These are phyloP conservation scores for Globisporangium splendens DNA, from an alignment of 352 stramenopile species.

Conservation along the genomic window DNA sequence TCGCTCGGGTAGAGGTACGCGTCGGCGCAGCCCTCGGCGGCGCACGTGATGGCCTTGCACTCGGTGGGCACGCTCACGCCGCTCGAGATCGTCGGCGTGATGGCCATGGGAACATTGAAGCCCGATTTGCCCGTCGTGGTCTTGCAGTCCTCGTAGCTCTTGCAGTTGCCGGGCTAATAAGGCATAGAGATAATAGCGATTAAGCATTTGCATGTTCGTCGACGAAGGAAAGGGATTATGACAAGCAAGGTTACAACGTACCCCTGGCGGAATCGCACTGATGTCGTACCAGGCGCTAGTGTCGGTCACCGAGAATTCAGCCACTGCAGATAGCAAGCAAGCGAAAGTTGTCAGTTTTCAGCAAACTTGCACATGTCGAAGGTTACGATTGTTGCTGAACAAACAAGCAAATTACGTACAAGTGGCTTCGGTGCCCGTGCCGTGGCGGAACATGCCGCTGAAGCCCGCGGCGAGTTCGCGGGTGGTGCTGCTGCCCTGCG, in stretches of 20 bases:
- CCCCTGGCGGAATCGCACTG: slow-evolving; percentile 49
- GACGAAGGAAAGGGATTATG: slow-evolving; percentile 25
- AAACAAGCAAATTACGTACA: slow-evolving; percentile 16
- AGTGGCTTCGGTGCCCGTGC: slow-evolving; percentile 27
- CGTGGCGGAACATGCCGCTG: slow-evolving; percentile 53
- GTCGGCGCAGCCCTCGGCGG: slow-evolving; percentile 33
- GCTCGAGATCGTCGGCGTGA: slow-evolving; percentile 25
- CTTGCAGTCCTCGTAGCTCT: slow-evolving; percentile 37
- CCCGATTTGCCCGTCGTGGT: slow-evolving; percentile 39
- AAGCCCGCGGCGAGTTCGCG: slow-evolving; percentile 15
- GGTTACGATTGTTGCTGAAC: slow-evolving; percentile 37
- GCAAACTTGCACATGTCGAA: slow-evolving; percentile 26
- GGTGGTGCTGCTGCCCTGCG: slow-evolving; percentile 22
- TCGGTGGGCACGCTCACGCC: slow-evolving; percentile 7
- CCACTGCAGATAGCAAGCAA: slow-evolving; percentile 13
- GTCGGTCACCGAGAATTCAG: slow-evolving; percentile 19
- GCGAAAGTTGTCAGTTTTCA: slow-evolving; percentile 30
- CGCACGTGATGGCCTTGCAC: slow-evolving; percentile 39
- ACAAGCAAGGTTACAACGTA: too few species aligned
- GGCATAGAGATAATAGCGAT: too few species aligned
- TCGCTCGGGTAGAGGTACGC: slow-evolving; percentile 63
- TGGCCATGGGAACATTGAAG: slow-evolving; percentile 52
- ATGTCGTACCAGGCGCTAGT: slow-evolving; percentile 49
- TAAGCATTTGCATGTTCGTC: slow-evolving; percentile 10
- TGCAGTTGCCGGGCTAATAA: slow-evolving; percentile 38